phyloP scores from a whole-genome alignment of 805 yeast species.

The Candida stauntonica region DNA sequence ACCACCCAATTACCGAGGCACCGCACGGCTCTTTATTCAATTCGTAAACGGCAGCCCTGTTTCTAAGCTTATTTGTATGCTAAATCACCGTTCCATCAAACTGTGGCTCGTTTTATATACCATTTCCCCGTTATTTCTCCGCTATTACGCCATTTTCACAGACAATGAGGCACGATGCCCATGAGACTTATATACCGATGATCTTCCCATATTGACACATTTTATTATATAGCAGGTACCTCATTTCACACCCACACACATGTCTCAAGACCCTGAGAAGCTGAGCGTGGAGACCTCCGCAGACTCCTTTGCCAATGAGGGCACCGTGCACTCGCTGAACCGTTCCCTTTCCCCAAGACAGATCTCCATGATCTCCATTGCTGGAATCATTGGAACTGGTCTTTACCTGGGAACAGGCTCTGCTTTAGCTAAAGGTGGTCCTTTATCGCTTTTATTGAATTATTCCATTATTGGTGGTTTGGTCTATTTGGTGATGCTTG shows the following conservation, averaged over 20 bases:
- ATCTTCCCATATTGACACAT: no score
- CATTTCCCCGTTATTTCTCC: no score
- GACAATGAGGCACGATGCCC: no score
- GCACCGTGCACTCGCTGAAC: conserved; percentile 23
- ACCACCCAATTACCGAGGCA: no score
- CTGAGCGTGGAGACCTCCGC: conserved; percentile 1
- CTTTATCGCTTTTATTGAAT: conserved; percentile 26
- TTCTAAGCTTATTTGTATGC: no score
- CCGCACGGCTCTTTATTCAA: no score
- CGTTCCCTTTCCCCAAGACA: conserved; percentile 40
- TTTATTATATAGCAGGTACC: no score
- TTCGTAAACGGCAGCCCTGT: no score
- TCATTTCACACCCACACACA: background rate
- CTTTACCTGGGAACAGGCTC: conserved; percentile 51
- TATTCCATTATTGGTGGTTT: conserved; percentile 47
- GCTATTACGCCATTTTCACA: no score
- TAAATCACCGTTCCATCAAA: no score
- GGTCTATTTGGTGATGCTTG: conserved; percentile 51
- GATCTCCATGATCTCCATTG: conserved; percentile 72
- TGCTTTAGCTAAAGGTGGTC: conserved; percentile 40
- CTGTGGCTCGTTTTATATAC: no score
- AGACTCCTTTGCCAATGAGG: conserved; percentile 2
- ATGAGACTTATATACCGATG: no score
- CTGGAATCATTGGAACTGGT: conserved; percentile 82
- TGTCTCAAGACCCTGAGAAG: conserved; percentile 8